Evolutionary conservation across 1,139 yeast genomes (phyloP), one percentile per base, ranked within the genome.

Genomic region (Nematodospora anomalae): DNA sequence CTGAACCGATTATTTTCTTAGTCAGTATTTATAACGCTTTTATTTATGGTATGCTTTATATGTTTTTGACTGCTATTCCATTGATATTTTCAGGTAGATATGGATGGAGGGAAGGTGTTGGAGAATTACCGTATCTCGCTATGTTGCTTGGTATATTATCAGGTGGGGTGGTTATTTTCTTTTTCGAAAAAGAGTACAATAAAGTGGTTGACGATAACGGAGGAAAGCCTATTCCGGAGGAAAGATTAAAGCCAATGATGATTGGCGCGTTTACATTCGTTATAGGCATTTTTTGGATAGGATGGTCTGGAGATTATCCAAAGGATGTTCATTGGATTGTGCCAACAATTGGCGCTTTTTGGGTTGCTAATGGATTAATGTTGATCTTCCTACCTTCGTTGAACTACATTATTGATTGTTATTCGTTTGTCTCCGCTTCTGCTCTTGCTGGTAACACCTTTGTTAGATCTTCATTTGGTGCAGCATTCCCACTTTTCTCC

Each of bases 361-460:
- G 82, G 48, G 73, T 83, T 33, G 96, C 96, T 10, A 75, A 72
- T 50, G 95, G 95, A 21, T 65, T 87, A 45, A 67, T 87, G 50
- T 71, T 83, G 36, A 81, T 88, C 45, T 87, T 88, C 71, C 70
- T 84, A 50, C 83, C 95, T 8, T 76, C 89, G 37, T 64, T 88
- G 53, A 85, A 82, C 56, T 88, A 88, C 58, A 74, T 88, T 50
- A 81, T 88, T 51, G 96, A 89, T 56, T 69, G 84, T 26, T 89
- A 88, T 55, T 67, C 85, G 44, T 57, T 79, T 42, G 80, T 83
- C 53, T 95, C 96, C 3, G 96, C 96, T 11, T 83, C 95, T 15
- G 96, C 96, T 2, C 68, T 89, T 48, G 96, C 96, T 4, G 96
- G 84, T 8, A 87, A 87, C 57, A 80, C 96, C 0, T 80, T 89